Base-by-base conservation (phyloP, 371 early-diverging fungal genomes). In the Haplosporangium sp. region DNA sequence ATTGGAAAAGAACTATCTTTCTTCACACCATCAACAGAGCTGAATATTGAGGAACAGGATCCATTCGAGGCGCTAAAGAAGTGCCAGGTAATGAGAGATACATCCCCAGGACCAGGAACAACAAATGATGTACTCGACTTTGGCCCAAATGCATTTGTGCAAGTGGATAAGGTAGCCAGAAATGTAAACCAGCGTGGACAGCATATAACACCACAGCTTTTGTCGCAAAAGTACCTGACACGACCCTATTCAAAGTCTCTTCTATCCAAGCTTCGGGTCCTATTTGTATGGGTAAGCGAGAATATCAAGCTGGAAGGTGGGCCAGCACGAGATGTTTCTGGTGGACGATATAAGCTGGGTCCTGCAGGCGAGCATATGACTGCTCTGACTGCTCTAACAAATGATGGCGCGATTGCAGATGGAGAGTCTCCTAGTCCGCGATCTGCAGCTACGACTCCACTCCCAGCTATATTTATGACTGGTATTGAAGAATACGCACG, bases 231-330 rank as follows among this genome's bases (percentile, higher is more conserved):
- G 62, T 89, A 87, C 60, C 67, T 90, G 4, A 84, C 83, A 9
- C 71, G 90, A 35, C 90, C 90, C 0, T 89, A 89, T 52, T 79
- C 84, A 10, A 84, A 83, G 50, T 86, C 82, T 0, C 72, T 86
- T 1, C 62, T 90, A 5, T 84, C 77, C 34, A 84, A 84, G 47
- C 53, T 89, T 0, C 83, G 90, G 0, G 84, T 84, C 5, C 73
- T 90, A 45, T 90, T 89, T 72, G 78, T 86, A 6, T 90, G 90
- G 90, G 67, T 90, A 5, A 78, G 86, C 44, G 88, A 88, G 62
- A 89, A 88, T 57, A 88, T 90, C 56, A 65, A 77, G 3, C 83
- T 87, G 17, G 85, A 83, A 34, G 82, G 82, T 34, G 82, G 82
- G 9, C 63, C 72, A 3, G 66, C 56, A 1, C 75, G 82, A 0